Base-by-base conservation (phyloP, 148 eudicot genomes). In the Rhododendron kiyosumense region DNA sequence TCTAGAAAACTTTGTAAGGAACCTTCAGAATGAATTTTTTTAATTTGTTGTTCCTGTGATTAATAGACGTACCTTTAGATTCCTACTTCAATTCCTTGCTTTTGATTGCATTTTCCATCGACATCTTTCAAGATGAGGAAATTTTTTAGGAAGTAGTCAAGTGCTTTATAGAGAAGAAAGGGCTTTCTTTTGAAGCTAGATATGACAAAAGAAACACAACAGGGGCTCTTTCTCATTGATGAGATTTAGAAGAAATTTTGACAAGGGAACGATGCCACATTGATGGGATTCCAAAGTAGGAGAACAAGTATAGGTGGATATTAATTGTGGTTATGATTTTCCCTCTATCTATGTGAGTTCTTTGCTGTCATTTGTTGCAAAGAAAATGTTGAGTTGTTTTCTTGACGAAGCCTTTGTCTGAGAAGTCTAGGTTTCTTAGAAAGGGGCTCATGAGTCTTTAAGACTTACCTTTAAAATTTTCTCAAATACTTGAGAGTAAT, bases 61-160 rank as follows among this genome's bases (percentile, higher is more conserved):
- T 15, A 49, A 48, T 83, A 49, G 32, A 34, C 43, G 3, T 84
- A 84, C 85, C 85, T 84, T 84, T 49, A 4, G 11, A 71, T 32
- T 73, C 22, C 38, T 10, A 18, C 59, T 48, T 63, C 78, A 71
- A 10, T 84, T 49, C 52, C 79, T 73, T 34, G 32, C 34, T 36
- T 83, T 51, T 76, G 48, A 30, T 51, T 84, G 46, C 32, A 51
- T 84, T 46, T 84, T 67, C 49, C 48, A 34, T 73, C 48, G 22
- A 30, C 52, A 73, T 79, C 49, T 46, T 57, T 30, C 71, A 28
- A 43, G 28, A 22, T 20, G 1, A 32, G 79, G 4, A 20, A 12
- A 18, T 43, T 38, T 32, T 28, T 41, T 54, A n/a, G 10, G 57
- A 65, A 41, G 54, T 54, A 54, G 71, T n/a, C 30, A 65, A 65